These are phyloP conservation scores for Piromyces finnis DNA, from an alignment of 192 early-diverging fungal genomes.

Conservation along the genomic window DNA sequence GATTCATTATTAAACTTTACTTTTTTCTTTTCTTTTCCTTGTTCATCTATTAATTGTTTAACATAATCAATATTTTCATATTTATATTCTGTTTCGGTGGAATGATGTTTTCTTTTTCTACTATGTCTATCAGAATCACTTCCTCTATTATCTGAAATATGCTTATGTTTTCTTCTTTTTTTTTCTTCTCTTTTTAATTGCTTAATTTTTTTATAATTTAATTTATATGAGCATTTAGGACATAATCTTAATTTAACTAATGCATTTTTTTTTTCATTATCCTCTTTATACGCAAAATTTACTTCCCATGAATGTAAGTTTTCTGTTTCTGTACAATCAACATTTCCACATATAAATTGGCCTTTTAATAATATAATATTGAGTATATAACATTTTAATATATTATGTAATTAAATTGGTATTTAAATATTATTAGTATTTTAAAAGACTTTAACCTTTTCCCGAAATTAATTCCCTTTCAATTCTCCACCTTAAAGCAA, in stretches of 20 bases:
- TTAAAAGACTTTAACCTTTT: too few relatives aligned
- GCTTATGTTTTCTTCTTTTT: conserved; percentile 2
- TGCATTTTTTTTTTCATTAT: conserved; percentile 51
- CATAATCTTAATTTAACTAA: conserved; percentile 69
- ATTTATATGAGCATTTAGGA: conserved; percentile 37
- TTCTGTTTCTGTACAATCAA: conserved; percentile 14
- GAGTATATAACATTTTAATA: too few relatives aligned
- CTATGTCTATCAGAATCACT: not conserved
- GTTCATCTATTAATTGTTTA: conserved; percentile 6
- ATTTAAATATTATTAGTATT: too few relatives aligned
- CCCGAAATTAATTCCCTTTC: conserved; percentile 43
- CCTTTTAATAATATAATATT: too few relatives aligned
- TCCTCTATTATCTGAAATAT: not conserved
- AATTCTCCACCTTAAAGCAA: conserved; percentile 56
- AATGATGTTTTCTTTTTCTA: not conserved
- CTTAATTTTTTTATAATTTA: conserved; percentile 53
- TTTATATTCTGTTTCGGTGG: conserved; percentile 3
- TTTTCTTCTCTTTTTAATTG: conserved; percentile 10
- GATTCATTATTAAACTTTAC: not conserved
- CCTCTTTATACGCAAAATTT: conserved; percentile 66
- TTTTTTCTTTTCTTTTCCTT: conserved; percentile 1
- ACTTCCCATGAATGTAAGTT: conserved; percentile 64
- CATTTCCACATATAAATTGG: conserved; percentile 53
- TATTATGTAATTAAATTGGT: too few relatives aligned
- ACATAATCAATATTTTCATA: conserved; percentile 5